phyloP scores from a whole-genome alignment of 805 yeast genomes.

The Lipomyces yamadae region DNA sequence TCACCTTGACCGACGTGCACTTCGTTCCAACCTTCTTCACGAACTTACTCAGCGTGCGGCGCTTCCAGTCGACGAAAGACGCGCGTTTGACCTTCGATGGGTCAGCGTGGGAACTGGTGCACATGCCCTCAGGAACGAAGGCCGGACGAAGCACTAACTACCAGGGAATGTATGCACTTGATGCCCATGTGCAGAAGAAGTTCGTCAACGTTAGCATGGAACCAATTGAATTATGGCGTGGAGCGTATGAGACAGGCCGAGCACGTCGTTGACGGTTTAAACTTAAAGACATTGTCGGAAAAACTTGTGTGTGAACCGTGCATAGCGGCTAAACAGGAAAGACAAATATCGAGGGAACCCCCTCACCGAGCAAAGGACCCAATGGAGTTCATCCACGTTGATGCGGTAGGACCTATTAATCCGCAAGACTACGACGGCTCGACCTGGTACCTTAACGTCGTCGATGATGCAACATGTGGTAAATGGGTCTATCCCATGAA shows the following conservation, averaged over 20 bases:
- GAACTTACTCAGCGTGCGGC: neutral
- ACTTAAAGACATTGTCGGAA: neutral
- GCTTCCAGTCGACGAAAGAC: neutral
- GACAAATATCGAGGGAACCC: too few relatives aligned
- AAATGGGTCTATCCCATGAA: neutral
- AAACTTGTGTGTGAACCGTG: too few relatives aligned
- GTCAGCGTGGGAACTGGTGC: neutral
- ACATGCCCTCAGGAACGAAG: neutral
- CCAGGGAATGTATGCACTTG: neutral
- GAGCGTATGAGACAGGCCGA: neutral
- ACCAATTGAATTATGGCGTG: neutral
- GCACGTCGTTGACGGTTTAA: neutral
- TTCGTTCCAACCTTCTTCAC: neutral
- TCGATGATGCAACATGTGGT: neutral
- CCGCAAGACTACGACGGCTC: neutral
- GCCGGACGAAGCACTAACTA: neutral
- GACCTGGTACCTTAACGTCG: neutral
- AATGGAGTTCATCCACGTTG: neutral
- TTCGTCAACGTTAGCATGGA: neutral
- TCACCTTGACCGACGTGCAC: neutral
- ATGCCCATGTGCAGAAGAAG: neutral
- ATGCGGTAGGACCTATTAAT: neutral
- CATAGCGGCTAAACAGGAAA: too few relatives aligned
- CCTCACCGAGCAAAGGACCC: neutral
- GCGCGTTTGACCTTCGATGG: conserved; percentile 1